Conservation (phyloP, 1,139 yeast species). For the Yamadazyma kanchanaburiensis region DNA sequence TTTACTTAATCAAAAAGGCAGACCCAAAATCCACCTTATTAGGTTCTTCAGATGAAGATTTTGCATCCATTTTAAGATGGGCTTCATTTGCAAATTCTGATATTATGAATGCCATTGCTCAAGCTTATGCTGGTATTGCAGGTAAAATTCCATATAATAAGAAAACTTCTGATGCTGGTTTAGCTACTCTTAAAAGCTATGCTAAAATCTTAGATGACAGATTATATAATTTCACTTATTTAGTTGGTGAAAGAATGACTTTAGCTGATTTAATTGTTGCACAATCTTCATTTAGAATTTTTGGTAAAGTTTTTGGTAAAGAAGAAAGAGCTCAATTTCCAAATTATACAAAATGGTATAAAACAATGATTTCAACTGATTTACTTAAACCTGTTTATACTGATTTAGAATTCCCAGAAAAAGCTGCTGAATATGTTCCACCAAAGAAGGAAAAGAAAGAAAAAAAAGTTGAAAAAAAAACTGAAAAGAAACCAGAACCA, state of each 20-base stretch:
- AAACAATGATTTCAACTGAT: constrained; percentile 60
- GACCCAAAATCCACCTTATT: constrained; percentile 37
- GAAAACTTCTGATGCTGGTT: constrained; percentile 63
- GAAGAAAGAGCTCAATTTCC: constrained; percentile 81
- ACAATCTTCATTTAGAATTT: constrained; percentile 59
- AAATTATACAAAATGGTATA: constrained; percentile 80
- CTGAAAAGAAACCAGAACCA: constrained; percentile 36
- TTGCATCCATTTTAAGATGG: constrained; percentile 77
- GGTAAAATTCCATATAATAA: constrained; percentile 66
- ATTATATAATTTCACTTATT: constrained; percentile 74
- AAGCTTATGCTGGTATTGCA: constrained; percentile 29
- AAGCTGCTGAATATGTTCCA: constrained; percentile 65
- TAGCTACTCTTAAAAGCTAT: constrained; percentile 34
- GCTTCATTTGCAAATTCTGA: constrained; percentile 79
- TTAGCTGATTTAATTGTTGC: constrained; percentile 79
- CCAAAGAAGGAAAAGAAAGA: constrained; percentile 78
- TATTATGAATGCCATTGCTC: constrained; percentile 41
- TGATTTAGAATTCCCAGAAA: constrained; percentile 57
- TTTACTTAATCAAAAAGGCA: constrained; percentile 37
- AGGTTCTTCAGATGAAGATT: constrained; percentile 64
- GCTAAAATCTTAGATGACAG: constrained; percentile 56
- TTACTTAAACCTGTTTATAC: constrained; percentile 41
- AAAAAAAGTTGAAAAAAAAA: constrained; percentile 25
- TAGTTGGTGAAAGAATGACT: constrained; percentile 88
- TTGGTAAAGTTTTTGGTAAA: constrained; percentile 63